These are phyloP conservation scores for Zoysia pacifica DNA, from an alignment of 176 grass and related monocot genomes.

Conservation along the genomic window DNA sequence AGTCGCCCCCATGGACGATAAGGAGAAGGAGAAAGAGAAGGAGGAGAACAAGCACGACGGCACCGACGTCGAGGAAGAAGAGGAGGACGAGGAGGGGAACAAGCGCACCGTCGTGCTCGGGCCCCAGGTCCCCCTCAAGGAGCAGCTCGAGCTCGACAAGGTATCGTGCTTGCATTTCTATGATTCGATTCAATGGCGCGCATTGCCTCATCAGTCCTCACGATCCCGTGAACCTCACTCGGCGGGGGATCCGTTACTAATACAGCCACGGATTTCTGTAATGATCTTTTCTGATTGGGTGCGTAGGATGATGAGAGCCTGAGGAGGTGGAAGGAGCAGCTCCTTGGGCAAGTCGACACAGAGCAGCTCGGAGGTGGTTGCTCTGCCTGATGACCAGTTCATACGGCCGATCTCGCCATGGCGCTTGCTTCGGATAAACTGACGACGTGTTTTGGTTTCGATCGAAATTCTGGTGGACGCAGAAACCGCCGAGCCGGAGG, in stretches of 20 bases:
- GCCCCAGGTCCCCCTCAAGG: slow-evolving; percentile 82
- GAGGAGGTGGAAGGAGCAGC: slow-evolving; percentile 91
- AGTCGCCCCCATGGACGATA: slow-evolving; percentile 36
- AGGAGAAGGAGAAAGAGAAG: slow-evolving; percentile 40
- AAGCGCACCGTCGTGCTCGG: slow-evolving; percentile 60
- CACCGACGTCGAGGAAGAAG: slow-evolving; percentile 51
- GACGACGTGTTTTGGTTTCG: not conserved
- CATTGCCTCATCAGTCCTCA: not conserved
- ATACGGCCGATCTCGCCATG: not conserved
- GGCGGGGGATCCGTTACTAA: too few species aligned
- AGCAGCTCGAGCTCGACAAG: slow-evolving; percentile 91
- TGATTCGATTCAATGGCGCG: not conserved
- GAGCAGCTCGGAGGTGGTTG: slow-evolving; percentile 71
- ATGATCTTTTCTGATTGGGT: not conserved
- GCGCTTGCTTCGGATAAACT: not conserved
- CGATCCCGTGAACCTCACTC: not conserved
- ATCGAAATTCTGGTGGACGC: not conserved
- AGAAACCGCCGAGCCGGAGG: slow-evolving; percentile 82
- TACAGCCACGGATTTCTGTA: not conserved
- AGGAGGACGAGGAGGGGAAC: slow-evolving; percentile 65
- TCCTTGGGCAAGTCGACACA: slow-evolving; percentile 79
- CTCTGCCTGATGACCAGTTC: too few species aligned
- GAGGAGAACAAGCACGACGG: slow-evolving; percentile 41
- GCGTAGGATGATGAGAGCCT: slow-evolving; percentile 82
- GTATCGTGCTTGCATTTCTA: not conserved